Conservation (phyloP, 148 eudicot genomes). For the Nyssa sinensis region DNA sequence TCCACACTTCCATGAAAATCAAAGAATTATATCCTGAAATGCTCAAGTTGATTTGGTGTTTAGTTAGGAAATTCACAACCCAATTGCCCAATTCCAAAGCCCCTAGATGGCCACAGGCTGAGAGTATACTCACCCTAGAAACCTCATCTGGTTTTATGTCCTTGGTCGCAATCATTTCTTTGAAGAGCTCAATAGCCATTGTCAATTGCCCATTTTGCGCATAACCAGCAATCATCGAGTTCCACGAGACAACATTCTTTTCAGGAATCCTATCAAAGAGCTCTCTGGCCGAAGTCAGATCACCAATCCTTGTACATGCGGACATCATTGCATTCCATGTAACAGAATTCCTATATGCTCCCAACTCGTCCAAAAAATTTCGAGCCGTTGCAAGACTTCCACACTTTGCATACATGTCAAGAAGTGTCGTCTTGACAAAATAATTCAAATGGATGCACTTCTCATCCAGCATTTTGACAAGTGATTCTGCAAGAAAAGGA, state of each 20-base stretch:
- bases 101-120: slow-evolving; percentile 76
- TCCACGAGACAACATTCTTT: slow-evolving; percentile 55
- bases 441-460: slow-evolving; percentile 28
- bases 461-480: slow-evolving; percentile 41
- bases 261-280: slow-evolving; percentile 50
- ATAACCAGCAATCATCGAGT: slow-evolving; percentile 70
- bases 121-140: slow-evolving; percentile 55
- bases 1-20: slow-evolving; percentile 74
- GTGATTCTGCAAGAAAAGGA: slow-evolving; percentile 39
- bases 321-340: slow-evolving; percentile 71
- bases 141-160: slow-evolving; percentile 51
- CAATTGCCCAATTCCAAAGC: slow-evolving; percentile 56
- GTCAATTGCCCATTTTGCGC: slow-evolving; percentile 65
- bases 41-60: slow-evolving; percentile 34
- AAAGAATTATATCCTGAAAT: slow-evolving; percentile 53
- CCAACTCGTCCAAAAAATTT: slow-evolving; percentile 40
- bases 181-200: slow-evolving; percentile 55
- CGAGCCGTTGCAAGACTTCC: slow-evolving; percentile 46
- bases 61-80: slow-evolving; percentile 31
- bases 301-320: slow-evolving; percentile 54
- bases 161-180: slow-evolving; percentile 35
- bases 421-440: slow-evolving; percentile 53
- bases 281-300: slow-evolving; percentile 43
- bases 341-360: slow-evolving; percentile 27
- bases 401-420: slow-evolving; percentile 63